These are phyloP conservation scores for Fusarium sp. DNA, from an alignment of 2,329 filamentous ascomycete species.

Conservation along the genomic window DNA sequence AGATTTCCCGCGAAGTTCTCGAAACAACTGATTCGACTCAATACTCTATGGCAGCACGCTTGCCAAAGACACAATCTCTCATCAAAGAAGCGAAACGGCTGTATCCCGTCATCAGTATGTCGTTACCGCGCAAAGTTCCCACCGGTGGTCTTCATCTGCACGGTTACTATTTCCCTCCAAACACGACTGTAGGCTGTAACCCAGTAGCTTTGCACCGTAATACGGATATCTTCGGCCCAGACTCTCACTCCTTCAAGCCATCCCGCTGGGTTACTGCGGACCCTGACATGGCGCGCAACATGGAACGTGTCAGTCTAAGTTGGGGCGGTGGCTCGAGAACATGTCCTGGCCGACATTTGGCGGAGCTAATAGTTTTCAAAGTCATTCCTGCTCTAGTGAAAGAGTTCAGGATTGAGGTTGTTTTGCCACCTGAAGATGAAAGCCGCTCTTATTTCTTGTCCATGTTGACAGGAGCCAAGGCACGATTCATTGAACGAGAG, in stretches of 20 bases:
- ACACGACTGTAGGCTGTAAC: constrained; percentile 67
- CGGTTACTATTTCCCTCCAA: constrained; percentile 59
- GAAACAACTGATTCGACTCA: constrained; percentile 12
- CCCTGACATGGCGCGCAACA: constrained; percentile 50
- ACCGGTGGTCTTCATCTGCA: constrained; percentile 56
- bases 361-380: constrained; percentile 66
- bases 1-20: constrained; percentile 55
- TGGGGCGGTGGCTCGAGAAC: constrained; percentile 68
- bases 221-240: constrained; percentile 63
- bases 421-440: constrained; percentile 57
- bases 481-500: constrained; percentile 53
- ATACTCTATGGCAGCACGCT: constrained; percentile 43
- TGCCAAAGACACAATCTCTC: constrained; percentile 60
- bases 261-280: constrained; percentile 63
- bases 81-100: constrained; percentile 68
- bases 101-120: constrained; percentile 67
- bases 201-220: constrained; percentile 67
- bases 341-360: constrained; percentile 67
- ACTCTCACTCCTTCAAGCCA: constrained; percentile 62
- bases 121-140: constrained; percentile 64
- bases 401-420: constrained; percentile 62
- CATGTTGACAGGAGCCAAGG: constrained; percentile 65
- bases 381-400: constrained; percentile 59
- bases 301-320: constrained; percentile 65
- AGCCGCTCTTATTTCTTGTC: constrained; percentile 67